Conservation (phyloP, 768 basidiomycete genomes). For the Leucocoprinus leucothites region DNA sequence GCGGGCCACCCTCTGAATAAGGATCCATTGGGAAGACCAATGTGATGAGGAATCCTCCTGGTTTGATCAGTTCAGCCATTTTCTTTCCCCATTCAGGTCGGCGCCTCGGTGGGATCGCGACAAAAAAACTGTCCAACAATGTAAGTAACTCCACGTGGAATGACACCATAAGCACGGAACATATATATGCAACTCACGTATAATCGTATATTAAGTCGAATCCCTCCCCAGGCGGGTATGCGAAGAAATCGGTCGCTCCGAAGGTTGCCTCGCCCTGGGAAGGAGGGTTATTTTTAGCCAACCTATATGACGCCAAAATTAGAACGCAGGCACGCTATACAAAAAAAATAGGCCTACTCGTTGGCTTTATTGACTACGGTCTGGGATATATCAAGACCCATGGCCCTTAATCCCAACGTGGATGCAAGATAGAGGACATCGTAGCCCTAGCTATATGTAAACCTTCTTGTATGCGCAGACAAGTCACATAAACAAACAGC, state of each 20-base stretch:
- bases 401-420: conserved; percentile 40
- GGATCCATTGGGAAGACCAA: conserved; percentile 55
- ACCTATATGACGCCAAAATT: conserved; percentile 3
- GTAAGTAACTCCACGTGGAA: neutral
- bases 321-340: neutral
- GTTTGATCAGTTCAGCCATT: conserved; percentile 53
- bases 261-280: conserved; percentile 33
- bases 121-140: conserved; percentile 53
- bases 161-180: neutral
- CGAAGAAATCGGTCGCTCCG: conserved; percentile 53
- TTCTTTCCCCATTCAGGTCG: conserved; percentile 56
- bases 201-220: conserved; percentile 68
- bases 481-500: conserved; percentile 22
- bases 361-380: conserved; percentile 49
- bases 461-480: neutral
- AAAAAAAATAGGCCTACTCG: conserved; percentile 25
- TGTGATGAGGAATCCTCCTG: conserved; percentile 62
- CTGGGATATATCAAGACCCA: conserved; percentile 55
- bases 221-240: conserved; percentile 30
- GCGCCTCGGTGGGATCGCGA: conserved; percentile 57
- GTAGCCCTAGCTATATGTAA: conserved; percentile 45
- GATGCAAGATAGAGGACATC: conserved; percentile 55
- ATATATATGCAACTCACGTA: conserved; percentile 35
- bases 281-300: neutral
- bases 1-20: conserved; percentile 48